Evolutionary conservation across 257 asterid genomes (phyloP).

Genomic region (Lycium barbarum): DNA sequence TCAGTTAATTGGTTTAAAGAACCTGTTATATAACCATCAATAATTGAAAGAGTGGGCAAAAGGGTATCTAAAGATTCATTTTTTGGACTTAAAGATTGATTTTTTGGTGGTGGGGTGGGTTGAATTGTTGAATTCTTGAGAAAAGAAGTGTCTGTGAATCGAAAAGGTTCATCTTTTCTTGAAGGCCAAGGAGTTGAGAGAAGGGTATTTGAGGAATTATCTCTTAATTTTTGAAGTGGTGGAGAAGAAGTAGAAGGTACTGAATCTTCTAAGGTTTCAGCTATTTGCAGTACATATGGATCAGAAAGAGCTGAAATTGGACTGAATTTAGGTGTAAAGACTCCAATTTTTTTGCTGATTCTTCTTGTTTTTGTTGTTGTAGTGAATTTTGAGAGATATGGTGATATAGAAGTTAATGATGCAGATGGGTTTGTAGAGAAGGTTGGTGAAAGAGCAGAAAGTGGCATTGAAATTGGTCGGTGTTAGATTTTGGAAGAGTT

Average conservation of each 20-base stretch:
- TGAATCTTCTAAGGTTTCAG: slow-evolving; percentile 89
- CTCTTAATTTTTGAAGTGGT: slow-evolving; percentile 71
- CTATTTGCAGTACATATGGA: slow-evolving; percentile 85
- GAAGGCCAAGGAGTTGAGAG: slow-evolving; percentile 91
- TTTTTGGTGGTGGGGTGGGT: slow-evolving; percentile 48
- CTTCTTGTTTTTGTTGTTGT: slow-evolving; percentile 39
- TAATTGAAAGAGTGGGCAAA: slow-evolving; percentile 58
- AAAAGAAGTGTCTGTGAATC: slow-evolving; percentile 85
- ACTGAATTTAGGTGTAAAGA: slow-evolving; percentile 31
- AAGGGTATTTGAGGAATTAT: slow-evolving; percentile 74
- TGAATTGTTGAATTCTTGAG: slow-evolving; percentile 66
- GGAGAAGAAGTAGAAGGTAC: slow-evolving; percentile 51
- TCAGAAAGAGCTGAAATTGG: slow-evolving; percentile 69
- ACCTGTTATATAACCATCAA: slow-evolving; percentile 75
- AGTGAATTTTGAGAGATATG: slow-evolving; percentile 37
- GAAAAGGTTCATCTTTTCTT: slow-evolving; percentile 83
- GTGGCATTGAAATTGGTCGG: slow-evolving; percentile 44
- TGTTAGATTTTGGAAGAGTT: too few relatives aligned
- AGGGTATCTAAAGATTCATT: slow-evolving; percentile 45
- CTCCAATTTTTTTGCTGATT: slow-evolving; percentile 38
- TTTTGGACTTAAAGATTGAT: slow-evolving; percentile 27
- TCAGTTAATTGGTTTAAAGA: slow-evolving; percentile 52
- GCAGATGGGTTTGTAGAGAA: background rate
- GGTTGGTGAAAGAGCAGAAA: slow-evolving; percentile 45
- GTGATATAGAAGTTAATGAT: background rate